These are phyloP conservation scores for Rosa multiflora DNA, from an alignment of 306 rosid species.

Conservation along the genomic window DNA sequence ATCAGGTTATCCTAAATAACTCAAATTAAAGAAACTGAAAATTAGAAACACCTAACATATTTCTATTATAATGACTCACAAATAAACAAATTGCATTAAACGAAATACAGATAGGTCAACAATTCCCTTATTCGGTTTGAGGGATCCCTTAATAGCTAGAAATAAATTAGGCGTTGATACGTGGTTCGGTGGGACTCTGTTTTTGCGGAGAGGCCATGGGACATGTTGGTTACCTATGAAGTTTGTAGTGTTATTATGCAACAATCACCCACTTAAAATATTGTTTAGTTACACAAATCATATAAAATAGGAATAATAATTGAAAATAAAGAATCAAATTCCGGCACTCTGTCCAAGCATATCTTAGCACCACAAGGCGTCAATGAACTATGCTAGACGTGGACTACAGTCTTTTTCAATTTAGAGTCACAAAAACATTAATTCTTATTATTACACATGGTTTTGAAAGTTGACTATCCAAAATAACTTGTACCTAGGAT, in stretches of 20 bases:
- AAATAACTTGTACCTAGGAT: background rate
- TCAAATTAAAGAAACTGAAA: too few relatives aligned
- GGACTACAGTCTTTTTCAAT: constrained; percentile 10
- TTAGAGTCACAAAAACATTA: background rate
- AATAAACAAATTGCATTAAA: too few relatives aligned
- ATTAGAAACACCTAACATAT: too few relatives aligned
- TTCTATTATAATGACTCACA: too few relatives aligned
- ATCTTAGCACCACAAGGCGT: background rate
- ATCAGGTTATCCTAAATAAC: too few relatives aligned
- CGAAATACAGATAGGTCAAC: too few relatives aligned
- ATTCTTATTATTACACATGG: background rate
- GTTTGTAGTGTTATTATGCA: constrained; percentile 2
- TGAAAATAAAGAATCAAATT: background rate
- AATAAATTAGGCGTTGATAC: background rate
- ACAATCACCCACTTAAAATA: background rate
- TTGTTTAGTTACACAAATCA: background rate
- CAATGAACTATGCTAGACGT: background rate
- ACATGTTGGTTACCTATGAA: background rate
- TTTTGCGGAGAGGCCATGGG: constrained; percentile 5
- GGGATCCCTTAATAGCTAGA: background rate
- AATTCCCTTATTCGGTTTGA: too few relatives aligned
- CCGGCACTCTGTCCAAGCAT: background rate
- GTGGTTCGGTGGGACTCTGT: background rate
- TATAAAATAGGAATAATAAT: background rate
- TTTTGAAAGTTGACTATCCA: background rate